Evolutionary conservation across 495 filamentous ascomycete species (phyloP).

Genomic region (Amphirosellinia nigrospora): DNA sequence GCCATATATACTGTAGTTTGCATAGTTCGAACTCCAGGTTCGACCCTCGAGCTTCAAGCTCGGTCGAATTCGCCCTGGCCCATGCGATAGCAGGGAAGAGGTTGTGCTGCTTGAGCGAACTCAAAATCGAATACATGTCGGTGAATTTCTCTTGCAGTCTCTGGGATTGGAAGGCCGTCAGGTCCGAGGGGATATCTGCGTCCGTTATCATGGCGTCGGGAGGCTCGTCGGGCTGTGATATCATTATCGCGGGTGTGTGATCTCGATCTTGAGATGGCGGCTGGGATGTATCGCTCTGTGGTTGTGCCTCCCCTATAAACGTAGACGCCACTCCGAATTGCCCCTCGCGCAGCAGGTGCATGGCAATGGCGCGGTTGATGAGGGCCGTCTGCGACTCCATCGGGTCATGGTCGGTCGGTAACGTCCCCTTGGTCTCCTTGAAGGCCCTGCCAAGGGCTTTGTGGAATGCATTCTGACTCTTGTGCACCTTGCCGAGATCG

Average conservation of each 20-base stretch:
- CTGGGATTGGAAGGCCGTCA: slow-evolving; percentile 65
- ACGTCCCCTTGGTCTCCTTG: slow-evolving; percentile 49
- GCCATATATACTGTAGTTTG: slow-evolving; percentile 83
- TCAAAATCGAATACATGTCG: slow-evolving; percentile 88
- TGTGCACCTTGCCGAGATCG: slow-evolving; percentile 79
- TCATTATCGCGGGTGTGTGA: slow-evolving; percentile 20
- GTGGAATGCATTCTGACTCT: slow-evolving; percentile 76
- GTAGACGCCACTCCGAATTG: slow-evolving; percentile 86
- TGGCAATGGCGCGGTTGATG: slow-evolving; percentile 90
- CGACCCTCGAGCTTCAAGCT: slow-evolving; percentile 81
- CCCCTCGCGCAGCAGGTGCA: slow-evolving; percentile 95
- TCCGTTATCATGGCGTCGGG: slow-evolving; percentile 40
- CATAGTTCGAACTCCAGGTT: slow-evolving; percentile 95
- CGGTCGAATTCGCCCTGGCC: slow-evolving; percentile 71
- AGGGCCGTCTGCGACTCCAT: slow-evolving; percentile 74
- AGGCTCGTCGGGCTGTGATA: slow-evolving; percentile 16
- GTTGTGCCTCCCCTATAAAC: slow-evolving; percentile 70
- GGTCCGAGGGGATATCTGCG: slow-evolving; percentile 41
- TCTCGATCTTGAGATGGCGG: slow-evolving; percentile 14
- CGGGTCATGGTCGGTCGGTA: slow-evolving; percentile 84
- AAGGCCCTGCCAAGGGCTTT: slow-evolving; percentile 79
- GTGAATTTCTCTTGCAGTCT: slow-evolving; percentile 80
- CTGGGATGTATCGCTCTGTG: slow-evolving; percentile 24
- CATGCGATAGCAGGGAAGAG: slow-evolving; percentile 84
- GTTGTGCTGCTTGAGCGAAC: slow-evolving; percentile 73